phyloP scores from a whole-genome alignment of 2,329 filamentous ascomycete genomes.

The Bipolaris zeicola region DNA sequence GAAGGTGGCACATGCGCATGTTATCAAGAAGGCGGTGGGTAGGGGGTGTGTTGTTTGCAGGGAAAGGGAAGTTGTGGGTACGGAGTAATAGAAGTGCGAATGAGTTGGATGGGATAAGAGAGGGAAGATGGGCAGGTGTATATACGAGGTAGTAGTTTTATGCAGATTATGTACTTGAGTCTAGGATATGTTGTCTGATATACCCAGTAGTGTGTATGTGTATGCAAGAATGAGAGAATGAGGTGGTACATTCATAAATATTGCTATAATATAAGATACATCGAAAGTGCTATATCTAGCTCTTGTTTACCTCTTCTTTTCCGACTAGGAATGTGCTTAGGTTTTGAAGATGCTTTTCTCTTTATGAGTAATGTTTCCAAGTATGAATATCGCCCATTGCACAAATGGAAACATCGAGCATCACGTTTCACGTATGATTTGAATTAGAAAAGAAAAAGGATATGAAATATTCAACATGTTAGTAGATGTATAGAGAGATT shows the following conservation, averaged over 20 bases:
- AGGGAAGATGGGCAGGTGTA: not conserved
- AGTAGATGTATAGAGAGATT: no score
- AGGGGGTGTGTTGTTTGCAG: constrained; percentile 47
- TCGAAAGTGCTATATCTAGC: not conserved
- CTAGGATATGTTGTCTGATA: not conserved
- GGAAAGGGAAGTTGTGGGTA: constrained; percentile 33
- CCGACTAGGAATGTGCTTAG: not conserved
- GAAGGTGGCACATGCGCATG: constrained; percentile 66
- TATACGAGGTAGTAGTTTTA: not conserved
- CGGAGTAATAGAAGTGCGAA: constrained; percentile 11
- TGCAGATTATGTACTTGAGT: not conserved
- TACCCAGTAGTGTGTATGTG: not conserved
- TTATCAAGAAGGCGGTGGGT: constrained; percentile 78
- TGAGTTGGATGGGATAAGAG: not conserved
- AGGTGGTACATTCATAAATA: not conserved
- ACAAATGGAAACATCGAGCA: no score
- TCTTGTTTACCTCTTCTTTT: not conserved
- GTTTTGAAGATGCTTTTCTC: not conserved
- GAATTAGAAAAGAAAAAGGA: no score
- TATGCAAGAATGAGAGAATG: not conserved
- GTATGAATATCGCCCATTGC: no score
- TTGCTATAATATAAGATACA: no score
- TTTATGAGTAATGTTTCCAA: no score
- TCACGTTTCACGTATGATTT: no score
- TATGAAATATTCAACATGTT: no score